Percentiles rank a stretch among this genome's conserved stretches.
Evolutionary conservation across 1,139 yeast species (phyloP).

Genomic region (Debaryomyces sp.): DNA sequence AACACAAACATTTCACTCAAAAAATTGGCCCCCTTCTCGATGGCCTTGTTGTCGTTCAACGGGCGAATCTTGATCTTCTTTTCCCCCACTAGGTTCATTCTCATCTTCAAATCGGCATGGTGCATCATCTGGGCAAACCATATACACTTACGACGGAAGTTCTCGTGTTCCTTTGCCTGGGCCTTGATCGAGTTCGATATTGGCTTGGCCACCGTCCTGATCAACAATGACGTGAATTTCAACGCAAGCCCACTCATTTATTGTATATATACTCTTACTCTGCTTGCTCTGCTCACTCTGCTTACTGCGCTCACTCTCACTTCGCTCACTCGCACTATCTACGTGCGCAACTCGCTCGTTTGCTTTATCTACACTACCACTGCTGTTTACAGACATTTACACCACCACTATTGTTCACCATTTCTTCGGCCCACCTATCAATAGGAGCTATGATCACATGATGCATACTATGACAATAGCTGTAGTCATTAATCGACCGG

Average conservation of each 20-base stretch:
- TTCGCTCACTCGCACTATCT: neutral
- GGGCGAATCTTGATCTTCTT: conserved; percentile 66
- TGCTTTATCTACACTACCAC: neutral
- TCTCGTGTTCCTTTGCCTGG: conserved; percentile 76
- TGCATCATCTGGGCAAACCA: conserved; percentile 75
- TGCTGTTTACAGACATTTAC: neutral
- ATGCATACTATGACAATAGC: neutral
- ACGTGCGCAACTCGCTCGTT: neutral
- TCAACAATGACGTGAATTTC: conserved; percentile 72
- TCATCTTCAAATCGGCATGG: conserved; percentile 61
- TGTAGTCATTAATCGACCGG: neutral
- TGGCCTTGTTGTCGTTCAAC: conserved; percentile 80
- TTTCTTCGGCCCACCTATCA: neutral
- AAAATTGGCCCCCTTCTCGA: conserved; percentile 81
- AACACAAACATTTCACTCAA: conserved; percentile 79
- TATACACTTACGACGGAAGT: conserved; percentile 65
- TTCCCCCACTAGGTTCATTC: conserved; percentile 68
- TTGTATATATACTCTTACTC: neutral
- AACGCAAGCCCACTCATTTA: conserved; percentile 63
- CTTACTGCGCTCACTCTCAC: neutral
- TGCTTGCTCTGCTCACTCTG: neutral
- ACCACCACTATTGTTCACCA: neutral
- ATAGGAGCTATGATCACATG: neutral
- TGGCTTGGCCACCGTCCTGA: conserved; percentile 82
- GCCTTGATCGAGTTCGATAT: conserved; percentile 71